Evolutionary conservation across 2,329 filamentous ascomycete genomes (phyloP).

Genomic region (Calonectria multiphialidica): DNA sequence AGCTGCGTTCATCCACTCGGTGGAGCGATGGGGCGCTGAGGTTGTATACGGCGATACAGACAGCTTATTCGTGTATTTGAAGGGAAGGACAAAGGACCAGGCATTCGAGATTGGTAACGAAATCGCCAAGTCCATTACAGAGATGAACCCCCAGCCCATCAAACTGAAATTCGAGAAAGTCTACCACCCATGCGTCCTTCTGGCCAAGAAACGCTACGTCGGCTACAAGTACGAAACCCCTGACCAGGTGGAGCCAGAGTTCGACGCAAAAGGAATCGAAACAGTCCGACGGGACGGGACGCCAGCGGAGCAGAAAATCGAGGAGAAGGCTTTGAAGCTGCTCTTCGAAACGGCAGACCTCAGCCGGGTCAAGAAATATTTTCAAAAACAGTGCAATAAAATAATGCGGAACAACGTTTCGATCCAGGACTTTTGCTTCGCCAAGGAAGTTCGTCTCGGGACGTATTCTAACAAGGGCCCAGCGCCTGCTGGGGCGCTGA

Average conservation of each 20-base stretch:
- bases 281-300: slow-evolving; percentile 96
- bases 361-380: slow-evolving; percentile 89
- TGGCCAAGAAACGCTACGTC: slow-evolving; percentile 98
- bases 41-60: slow-evolving; percentile 99
- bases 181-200: slow-evolving; percentile 92
- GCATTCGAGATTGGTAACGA: slow-evolving; percentile 95
- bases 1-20: slow-evolving; percentile 91
- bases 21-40: slow-evolving; percentile 90
- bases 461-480: slow-evolving; percentile 83
- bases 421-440: slow-evolving; percentile 96
- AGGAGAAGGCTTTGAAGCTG: slow-evolving; percentile 89
- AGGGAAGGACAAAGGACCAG: slow-evolving; percentile 86
- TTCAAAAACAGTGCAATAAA: slow-evolving; percentile 89
- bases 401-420: slow-evolving; percentile 91
- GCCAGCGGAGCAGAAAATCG: slow-evolving; percentile 95
- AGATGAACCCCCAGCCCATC: slow-evolving; percentile 89
- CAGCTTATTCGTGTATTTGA: slow-evolving; percentile 91
- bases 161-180: slow-evolving; percentile 99
- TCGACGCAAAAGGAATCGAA: slow-evolving; percentile 98
- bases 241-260: slow-evolving; percentile 83
- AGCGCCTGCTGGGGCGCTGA: slow-evolving; percentile 87
- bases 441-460: slow-evolving; percentile 89
- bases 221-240: slow-evolving; percentile 94
- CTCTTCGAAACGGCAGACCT: slow-evolving; percentile 93
- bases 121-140: slow-evolving; percentile 88